Conservation (phyloP, 2,329 filamentous ascomycete species). For the Periglandula ipomoeae region DNA sequence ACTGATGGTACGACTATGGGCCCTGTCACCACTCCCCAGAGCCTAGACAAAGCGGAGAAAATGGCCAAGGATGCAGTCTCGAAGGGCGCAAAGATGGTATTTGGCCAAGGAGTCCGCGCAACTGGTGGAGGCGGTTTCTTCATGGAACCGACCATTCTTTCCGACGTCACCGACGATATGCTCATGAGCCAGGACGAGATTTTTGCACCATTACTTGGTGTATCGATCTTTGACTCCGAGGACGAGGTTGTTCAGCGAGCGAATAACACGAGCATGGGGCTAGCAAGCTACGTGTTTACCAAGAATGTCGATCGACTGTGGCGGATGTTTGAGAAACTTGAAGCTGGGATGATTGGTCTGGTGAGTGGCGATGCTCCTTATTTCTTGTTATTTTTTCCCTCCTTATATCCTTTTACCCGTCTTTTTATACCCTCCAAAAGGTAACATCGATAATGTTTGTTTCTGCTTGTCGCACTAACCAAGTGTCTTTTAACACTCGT, state of each 20-base stretch:
- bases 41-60: slow-evolving; percentile 31
- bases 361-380: slow-evolving; percentile 17
- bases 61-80: slow-evolving; percentile 48
- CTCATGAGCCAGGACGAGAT: slow-evolving; percentile 59
- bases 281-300: slow-evolving; percentile 65
- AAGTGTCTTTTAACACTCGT: no score
- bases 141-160: slow-evolving; percentile 60
- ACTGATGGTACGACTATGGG: slow-evolving; percentile 26
- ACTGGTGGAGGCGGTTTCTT: slow-evolving; percentile 47
- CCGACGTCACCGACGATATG: slow-evolving; percentile 59
- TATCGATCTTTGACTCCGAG: slow-evolving; percentile 62
- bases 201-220: slow-evolving; percentile 60
- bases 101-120: slow-evolving; percentile 46
- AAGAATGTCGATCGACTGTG: slow-evolving; percentile 30
- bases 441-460: no score
- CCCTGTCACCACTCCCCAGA: slow-evolving; percentile 24
- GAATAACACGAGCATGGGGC: slow-evolving; percentile 57
- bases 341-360: slow-evolving; percentile 31
- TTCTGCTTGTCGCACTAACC: no score
- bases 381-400: background rate
- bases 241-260: slow-evolving; percentile 59
- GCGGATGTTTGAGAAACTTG: slow-evolving; percentile 37
- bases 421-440: background rate
- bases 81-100: slow-evolving; percentile 45
- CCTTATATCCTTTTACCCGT: background rate